A percentile compares a stretch with the other conserved stretches of the same genome.
Conservation (phyloP, 257 asterid genomes). For the Solanum pinnatisectum region DNA sequence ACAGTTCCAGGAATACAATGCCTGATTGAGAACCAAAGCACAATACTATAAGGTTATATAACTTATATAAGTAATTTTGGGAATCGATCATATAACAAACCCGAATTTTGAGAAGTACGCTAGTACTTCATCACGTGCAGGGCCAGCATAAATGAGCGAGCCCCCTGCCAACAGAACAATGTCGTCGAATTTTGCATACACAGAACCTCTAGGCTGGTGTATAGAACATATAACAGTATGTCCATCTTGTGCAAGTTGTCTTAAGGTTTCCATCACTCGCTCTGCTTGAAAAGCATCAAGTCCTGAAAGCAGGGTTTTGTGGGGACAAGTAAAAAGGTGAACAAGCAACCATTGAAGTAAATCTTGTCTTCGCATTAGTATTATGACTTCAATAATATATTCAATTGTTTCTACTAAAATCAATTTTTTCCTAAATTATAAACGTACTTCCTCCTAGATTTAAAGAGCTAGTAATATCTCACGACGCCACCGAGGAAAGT, state of each 20-base stretch:
- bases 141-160: conserved; percentile 84
- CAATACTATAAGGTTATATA: background rate
- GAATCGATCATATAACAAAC: conserved; percentile 33
- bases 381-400: background rate
- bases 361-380: background rate
- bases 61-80: background rate
- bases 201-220: conserved; percentile 98
- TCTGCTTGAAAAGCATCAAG: conserved; percentile 99
- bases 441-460: background rate
- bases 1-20: background rate
- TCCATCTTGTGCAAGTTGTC: conserved; percentile 87
- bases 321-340: background rate
- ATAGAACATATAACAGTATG: conserved; percentile 96
- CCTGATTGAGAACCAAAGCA: background rate
- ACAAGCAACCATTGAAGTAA: background rate
- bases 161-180: conserved; percentile 84
- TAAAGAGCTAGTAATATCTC: background rate
- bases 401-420: background rate
- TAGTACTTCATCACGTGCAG: conserved; percentile 67
- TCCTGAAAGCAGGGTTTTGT: conserved; percentile 49
- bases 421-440: background rate
- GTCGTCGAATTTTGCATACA: conserved; percentile 92
- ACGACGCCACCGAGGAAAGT: background rate
- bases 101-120: conserved; percentile 78
- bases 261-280: conserved; percentile 91